Conservation (phyloP, 805 yeast genomes). For the Ogataea angusta region DNA sequence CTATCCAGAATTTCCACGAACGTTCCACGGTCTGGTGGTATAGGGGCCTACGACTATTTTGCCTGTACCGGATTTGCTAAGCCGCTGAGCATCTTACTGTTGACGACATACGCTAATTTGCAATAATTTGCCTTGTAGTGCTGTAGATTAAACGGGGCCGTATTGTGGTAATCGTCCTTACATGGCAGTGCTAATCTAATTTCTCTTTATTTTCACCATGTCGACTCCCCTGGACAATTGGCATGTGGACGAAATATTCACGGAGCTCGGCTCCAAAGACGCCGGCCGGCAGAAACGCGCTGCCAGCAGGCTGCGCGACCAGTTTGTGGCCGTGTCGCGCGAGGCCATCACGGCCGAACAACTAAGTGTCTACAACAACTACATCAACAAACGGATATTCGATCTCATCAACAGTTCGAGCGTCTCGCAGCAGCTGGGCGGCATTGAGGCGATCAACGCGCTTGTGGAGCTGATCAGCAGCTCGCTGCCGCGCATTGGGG, state of each 20-base stretch:
- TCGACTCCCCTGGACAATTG: conserved; percentile 8
- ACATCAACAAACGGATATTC: conserved; percentile 81
- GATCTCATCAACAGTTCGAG: conserved; percentile 78
- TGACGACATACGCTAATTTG: too few relatives aligned
- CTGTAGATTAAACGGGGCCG: too few relatives aligned
- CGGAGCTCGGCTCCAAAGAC: conserved; percentile 43
- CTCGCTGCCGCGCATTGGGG: conserved; percentile 35
- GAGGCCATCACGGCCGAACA: conserved; percentile 76
- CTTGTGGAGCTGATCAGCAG: conserved; percentile 82
- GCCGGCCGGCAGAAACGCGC: conserved; percentile 48
- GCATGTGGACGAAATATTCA: conserved; percentile 46
- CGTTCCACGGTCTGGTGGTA: not conserved
- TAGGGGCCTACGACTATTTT: too few relatives aligned
- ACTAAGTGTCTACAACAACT: conserved; percentile 75
- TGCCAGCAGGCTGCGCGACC: conserved; percentile 67
- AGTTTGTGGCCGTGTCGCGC: conserved; percentile 69
- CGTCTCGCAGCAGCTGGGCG: conserved; percentile 74
- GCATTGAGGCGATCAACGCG: conserved; percentile 85
- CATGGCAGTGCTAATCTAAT: conserved; percentile 4
- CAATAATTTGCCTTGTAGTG: too few relatives aligned
- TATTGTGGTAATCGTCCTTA: too few relatives aligned
- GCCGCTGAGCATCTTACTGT: too few relatives aligned
- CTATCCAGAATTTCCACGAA: conserved; percentile 7
- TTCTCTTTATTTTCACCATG: conserved; percentile 3
- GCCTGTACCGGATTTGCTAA: too few relatives aligned